Conservation (phyloP, 208 protist species). For the Acanthamoeba lenticulata region DNA sequence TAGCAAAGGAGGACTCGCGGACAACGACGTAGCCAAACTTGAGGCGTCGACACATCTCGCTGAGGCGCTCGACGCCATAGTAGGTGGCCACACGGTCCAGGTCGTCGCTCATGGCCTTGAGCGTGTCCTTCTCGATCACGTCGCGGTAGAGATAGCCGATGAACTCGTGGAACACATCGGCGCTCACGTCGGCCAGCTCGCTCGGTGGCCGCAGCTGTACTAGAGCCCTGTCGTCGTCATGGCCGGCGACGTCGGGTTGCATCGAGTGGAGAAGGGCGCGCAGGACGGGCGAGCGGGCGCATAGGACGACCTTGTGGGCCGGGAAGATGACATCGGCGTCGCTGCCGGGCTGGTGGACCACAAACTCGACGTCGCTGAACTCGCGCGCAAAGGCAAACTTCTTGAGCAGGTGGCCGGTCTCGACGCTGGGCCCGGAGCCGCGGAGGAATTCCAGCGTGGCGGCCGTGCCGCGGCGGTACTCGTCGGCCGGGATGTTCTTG, state of each 20-base stretch:
- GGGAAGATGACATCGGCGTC: neutral
- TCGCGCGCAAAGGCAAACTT: neutral
- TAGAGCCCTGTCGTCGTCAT: neutral
- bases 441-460: neutral
- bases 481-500: neutral
- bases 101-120: neutral
- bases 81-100: neutral
- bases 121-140: neutral
- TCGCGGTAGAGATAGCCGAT: slow-evolving; percentile 43
- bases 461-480: neutral
- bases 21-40: neutral
- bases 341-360: neutral
- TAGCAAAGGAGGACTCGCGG: neutral
- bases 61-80: neutral
- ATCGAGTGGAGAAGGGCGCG: neutral
- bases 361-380: slow-evolving; percentile 27
- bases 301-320: neutral
- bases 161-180: slow-evolving; percentile 14
- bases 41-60: neutral
- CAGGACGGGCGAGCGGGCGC: slow-evolving; percentile 17
- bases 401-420: slow-evolving; percentile 12
- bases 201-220: neutral
- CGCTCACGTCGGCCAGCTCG: neutral
- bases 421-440: neutral
- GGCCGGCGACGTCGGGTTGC: neutral